Conservation (phyloP, 202 grass and related monocot species). For the Schoenoplectus tabernaemontani region DNA sequence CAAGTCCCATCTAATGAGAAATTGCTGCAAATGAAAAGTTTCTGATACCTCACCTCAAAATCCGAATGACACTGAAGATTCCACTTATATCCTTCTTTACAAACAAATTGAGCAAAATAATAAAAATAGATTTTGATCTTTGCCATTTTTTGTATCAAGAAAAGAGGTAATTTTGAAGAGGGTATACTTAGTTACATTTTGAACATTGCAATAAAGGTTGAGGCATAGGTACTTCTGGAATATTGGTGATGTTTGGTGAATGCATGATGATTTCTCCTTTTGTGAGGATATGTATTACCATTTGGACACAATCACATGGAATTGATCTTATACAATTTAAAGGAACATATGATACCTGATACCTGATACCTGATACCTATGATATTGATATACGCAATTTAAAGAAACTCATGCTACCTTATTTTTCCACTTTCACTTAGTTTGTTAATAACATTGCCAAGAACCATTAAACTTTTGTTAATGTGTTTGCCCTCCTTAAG, state of each 20-base stretch:
- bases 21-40: background rate
- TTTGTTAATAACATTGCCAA: slow-evolving; percentile 97
- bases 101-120: background rate
- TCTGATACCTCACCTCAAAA: background rate
- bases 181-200: background rate
- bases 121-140: background rate
- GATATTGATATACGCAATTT: background rate
- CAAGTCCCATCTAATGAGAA: background rate
- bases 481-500: slow-evolving; percentile 91
- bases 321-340: no score
- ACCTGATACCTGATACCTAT: no score
- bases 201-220: background rate
- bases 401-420: slow-evolving; percentile 35
- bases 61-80: background rate
- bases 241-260: background rate
- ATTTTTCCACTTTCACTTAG: slow-evolving; percentile 77
- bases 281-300: background rate
- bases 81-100: background rate
- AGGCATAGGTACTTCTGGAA: background rate
- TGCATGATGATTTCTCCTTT: background rate
- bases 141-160: background rate
- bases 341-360: no score
- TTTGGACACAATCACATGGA: background rate
- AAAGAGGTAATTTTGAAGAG: background rate
- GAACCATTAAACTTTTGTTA: slow-evolving; percentile 94